phyloP scores from a whole-genome alignment of 2,329 filamentous ascomycete genomes.

The Waltergamsia citrina region DNA sequence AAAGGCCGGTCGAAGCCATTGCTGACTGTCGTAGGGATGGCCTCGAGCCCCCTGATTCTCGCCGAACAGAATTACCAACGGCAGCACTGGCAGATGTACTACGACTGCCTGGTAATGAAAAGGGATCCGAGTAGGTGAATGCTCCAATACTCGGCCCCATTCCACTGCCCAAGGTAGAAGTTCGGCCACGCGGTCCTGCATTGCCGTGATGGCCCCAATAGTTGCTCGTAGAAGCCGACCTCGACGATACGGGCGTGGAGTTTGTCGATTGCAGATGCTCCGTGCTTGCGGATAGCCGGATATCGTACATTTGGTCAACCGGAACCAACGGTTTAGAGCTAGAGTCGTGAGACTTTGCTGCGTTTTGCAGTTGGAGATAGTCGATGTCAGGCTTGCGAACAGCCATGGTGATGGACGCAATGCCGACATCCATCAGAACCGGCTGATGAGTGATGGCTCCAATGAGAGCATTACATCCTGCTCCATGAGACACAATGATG shows the following conservation, averaged over 20 bases:
- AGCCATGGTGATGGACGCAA: constrained; percentile 88
- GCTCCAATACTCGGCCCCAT: constrained; percentile 20
- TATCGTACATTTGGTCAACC: constrained; percentile 58
- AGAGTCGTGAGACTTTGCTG: constrained; percentile 12
- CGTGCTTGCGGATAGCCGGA: constrained; percentile 64
- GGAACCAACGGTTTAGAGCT: constrained; percentile 23
- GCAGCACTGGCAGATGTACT: constrained; percentile 34
- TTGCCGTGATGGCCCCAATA: constrained; percentile 15
- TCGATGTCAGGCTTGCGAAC: constrained; percentile 44
- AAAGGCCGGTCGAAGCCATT: constrained; percentile 4
- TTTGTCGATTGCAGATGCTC: constrained; percentile 54
- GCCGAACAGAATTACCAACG: constrained; percentile 16
- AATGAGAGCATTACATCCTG: constrained; percentile 91
- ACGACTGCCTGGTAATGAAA: constrained; percentile 28
- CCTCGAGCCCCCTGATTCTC: constrained; percentile 10
- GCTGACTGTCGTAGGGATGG: constrained; percentile 10
- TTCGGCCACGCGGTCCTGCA: constrained; percentile 22
- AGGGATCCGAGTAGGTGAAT: constrained; percentile 30
- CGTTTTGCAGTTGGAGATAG: constrained; percentile 21
- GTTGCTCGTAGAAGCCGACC: constrained; percentile 21
- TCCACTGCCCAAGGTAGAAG: constrained; percentile 14
- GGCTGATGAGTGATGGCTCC: constrained; percentile 87
- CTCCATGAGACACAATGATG: constrained; percentile 85
- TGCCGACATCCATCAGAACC: constrained; percentile 79
- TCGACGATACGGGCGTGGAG: constrained; percentile 22